Evolutionary conservation across 2,329 filamentous ascomycete genomes (phyloP).

Genomic region (Cytospora schulzeri): DNA sequence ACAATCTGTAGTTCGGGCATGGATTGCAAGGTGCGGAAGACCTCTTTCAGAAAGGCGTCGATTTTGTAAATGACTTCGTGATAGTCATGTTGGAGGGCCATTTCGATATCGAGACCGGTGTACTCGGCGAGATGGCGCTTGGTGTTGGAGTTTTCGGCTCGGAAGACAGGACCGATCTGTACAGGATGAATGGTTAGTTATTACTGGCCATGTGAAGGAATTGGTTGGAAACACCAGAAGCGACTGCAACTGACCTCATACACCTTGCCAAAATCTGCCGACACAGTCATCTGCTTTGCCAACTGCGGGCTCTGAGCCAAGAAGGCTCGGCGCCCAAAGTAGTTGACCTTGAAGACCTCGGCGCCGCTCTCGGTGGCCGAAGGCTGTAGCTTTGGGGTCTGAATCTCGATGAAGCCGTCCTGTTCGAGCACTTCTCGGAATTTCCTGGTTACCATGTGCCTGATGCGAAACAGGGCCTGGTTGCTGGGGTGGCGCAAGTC

Average conservation of each 20-base stretch:
- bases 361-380: conserved; percentile 89
- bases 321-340: conserved; percentile 86
- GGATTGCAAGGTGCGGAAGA: conserved; percentile 66
- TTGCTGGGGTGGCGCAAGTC: conserved; percentile 85
- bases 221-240: background rate
- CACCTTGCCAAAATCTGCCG: conserved; percentile 84
- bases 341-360: conserved; percentile 88
- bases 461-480: conserved; percentile 85
- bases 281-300: conserved; percentile 90
- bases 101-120: conserved; percentile 89
- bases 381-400: conserved; percentile 89
- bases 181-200: conserved; percentile 5
- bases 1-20: conserved; percentile 74
- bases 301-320: conserved; percentile 89
- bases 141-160: conserved; percentile 94
- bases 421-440: conserved; percentile 78
- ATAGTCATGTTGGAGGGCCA: conserved; percentile 87
- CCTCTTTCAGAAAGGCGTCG: conserved; percentile 72
- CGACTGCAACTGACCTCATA: conserved; percentile 61
- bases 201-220: background rate
- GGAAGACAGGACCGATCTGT: conserved; percentile 79
- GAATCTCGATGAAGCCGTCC: conserved; percentile 85
- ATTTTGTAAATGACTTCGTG: conserved; percentile 81
- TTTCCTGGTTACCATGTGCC: conserved; percentile 75
- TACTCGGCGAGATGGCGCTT: conserved; percentile 94